Percentiles rank a stretch among this genome's conserved stretches.
These are phyloP conservation scores for Exophiala aquamarina DNA, from an alignment of 2,329 filamentous ascomycete species.

Conservation along the genomic window DNA sequence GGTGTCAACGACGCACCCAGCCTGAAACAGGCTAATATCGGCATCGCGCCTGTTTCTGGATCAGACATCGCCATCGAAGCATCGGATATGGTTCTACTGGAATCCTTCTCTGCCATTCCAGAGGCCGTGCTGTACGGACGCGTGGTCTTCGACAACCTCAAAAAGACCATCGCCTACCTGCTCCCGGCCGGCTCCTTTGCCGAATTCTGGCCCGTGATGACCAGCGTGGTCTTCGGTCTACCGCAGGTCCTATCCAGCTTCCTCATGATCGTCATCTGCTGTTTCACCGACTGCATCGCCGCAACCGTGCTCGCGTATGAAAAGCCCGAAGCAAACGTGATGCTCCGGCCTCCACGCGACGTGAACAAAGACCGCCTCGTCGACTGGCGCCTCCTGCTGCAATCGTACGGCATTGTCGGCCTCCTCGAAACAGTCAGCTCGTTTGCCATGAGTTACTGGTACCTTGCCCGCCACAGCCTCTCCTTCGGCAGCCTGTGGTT, in stretches of 20 bases:
- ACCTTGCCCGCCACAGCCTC: conserved; percentile 60
- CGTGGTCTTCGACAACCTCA: conserved; percentile 76
- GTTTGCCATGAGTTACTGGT: conserved; percentile 68
- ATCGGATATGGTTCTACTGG: conserved; percentile 63
- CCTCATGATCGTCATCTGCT: conserved; percentile 59
- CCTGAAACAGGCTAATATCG: conserved; percentile 59
- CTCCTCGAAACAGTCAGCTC: conserved; percentile 60
- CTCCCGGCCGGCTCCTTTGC: conserved; percentile 72
- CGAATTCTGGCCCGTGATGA: conserved; percentile 70
- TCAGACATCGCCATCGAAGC: conserved; percentile 64
- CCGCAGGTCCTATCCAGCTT: conserved; percentile 73
- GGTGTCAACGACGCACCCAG: conserved; percentile 54
- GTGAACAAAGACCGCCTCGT: conserved; percentile 71
- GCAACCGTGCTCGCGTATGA: conserved; percentile 75
- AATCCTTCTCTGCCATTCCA: conserved; percentile 70
- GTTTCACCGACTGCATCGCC: conserved; percentile 74
- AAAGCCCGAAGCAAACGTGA: conserved; percentile 71
- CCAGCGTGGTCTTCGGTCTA: conserved; percentile 69
- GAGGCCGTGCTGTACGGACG: conserved; percentile 71
- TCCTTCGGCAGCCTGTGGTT: conserved; percentile 68
- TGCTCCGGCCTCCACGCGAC: conserved; percentile 67
- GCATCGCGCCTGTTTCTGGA: conserved; percentile 59
- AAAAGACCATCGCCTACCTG: conserved; percentile 74
- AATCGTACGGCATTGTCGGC: conserved; percentile 71
- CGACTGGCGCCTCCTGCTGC: conserved; percentile 69